Conservation (phyloP, 352 stramenopile genomes). For the Globisporangium barbulae region DNA sequence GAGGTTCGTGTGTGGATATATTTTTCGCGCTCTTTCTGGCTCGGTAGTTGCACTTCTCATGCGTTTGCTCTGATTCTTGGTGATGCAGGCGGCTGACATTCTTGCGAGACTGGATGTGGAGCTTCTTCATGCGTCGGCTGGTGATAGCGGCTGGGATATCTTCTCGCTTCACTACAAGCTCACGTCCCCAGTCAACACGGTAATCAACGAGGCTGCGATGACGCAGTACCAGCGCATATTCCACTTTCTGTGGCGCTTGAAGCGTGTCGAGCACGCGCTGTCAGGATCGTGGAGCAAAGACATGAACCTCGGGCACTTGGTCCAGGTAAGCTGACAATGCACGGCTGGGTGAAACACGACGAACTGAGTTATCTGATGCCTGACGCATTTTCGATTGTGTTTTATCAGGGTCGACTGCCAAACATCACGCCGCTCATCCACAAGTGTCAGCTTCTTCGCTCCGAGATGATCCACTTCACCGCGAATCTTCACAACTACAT, state of each 20-base stretch:
- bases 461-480: slow-evolving; percentile 98
- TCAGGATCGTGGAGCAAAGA: slow-evolving; percentile 96
- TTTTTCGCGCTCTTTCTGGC: neutral
- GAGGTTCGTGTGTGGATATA: slow-evolving; percentile 53
- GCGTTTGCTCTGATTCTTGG: neutral
- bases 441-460: slow-evolving; percentile 92
- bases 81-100: slow-evolving; percentile 78
- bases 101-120: slow-evolving; percentile 92
- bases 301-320: slow-evolving; percentile 93
- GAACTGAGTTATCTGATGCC: neutral
- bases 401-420: slow-evolving; percentile 44
- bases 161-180: slow-evolving; percentile 91
- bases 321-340: slow-evolving; percentile 55
- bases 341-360: neutral
- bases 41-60: neutral
- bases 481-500: slow-evolving; percentile 98
- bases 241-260: slow-evolving; percentile 88
- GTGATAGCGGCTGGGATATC: slow-evolving; percentile 94
- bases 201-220: slow-evolving; percentile 86
- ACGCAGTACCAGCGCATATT: slow-evolving; percentile 89
- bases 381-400: slow-evolving; percentile 8
- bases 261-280: slow-evolving; percentile 90
- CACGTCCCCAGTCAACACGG: slow-evolving; percentile 81
- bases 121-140: slow-evolving; percentile 78
- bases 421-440: slow-evolving; percentile 79